A percentile compares a stretch with the other conserved stretches of the same genome.
Evolutionary conservation across 768 basidiomycete genomes (phyloP).

Genomic region (Xerocomellus amylosporus): DNA sequence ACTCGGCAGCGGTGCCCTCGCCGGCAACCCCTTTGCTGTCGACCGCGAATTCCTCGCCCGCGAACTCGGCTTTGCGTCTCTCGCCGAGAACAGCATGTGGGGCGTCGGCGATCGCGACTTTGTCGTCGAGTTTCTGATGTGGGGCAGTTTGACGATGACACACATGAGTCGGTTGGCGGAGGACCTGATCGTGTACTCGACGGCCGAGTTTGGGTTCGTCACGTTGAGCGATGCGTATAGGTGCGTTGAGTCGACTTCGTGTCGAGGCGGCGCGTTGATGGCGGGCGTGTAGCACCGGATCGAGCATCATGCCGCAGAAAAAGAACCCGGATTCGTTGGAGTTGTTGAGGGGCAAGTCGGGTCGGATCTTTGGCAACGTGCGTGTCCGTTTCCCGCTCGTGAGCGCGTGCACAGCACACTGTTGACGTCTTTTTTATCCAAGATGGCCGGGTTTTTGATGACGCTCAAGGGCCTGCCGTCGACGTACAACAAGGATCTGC

Average conservation of each 20-base stretch:
- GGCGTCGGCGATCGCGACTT: conserved; percentile 97
- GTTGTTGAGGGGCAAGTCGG: conserved; percentile 91
- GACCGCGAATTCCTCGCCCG: conserved; percentile 90
- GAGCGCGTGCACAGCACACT: background rate
- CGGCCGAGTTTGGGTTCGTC: conserved; percentile 96
- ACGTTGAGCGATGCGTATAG: conserved; percentile 97
- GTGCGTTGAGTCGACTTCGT: conserved; percentile 39
- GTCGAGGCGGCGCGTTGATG: background rate
- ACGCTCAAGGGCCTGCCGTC: conserved; percentile 96
- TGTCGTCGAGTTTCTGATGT: conserved; percentile 96
- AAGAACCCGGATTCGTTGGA: conserved; percentile 98
- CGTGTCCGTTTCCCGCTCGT: conserved; percentile 13
- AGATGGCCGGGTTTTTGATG: conserved; percentile 99
- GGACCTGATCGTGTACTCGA: conserved; percentile 95
- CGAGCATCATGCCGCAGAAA: conserved; percentile 99
- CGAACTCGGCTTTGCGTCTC: conserved; percentile 83
- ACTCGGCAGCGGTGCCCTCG: conserved; percentile 90
- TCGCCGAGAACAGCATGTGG: conserved; percentile 96
- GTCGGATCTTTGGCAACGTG: conserved; percentile 91
- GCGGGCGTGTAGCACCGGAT: conserved; percentile 71
- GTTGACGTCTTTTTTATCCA: background rate
- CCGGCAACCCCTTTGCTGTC: conserved; percentile 93
- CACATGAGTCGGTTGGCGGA: conserved; percentile 95
- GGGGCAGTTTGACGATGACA: conserved; percentile 87
- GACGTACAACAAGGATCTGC: conserved; percentile 99